Percentiles rank a stretch among this genome's conserved stretches.
phyloP scores from a whole-genome alignment of 2,329 filamentous ascomycete genomes.

The Clonostachys chloroleuca region DNA sequence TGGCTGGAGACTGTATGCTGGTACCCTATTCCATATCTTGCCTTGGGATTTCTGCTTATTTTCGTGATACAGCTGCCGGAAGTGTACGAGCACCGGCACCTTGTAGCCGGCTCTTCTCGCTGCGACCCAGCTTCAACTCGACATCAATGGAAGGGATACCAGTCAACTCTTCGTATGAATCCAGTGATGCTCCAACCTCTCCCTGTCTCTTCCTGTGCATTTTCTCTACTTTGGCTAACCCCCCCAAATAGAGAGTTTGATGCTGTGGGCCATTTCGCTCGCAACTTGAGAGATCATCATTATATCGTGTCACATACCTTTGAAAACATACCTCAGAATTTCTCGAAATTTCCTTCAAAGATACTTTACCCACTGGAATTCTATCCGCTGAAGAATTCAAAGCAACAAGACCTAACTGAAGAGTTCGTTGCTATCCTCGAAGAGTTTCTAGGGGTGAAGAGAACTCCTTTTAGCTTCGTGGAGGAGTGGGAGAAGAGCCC shows the following conservation, averaged over 20 bases:
- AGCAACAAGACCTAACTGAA: not conserved
- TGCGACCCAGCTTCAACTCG: constrained; percentile 11
- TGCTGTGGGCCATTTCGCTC: constrained; percentile 12
- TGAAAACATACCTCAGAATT: constrained; percentile 5
- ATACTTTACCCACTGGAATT: not conserved
- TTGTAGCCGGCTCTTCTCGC: constrained; percentile 19
- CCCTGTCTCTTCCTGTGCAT: too few relatives aligned
- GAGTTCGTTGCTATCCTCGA: constrained; percentile 17
- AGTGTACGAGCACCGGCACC: constrained; percentile 9
- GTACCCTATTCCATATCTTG: too few relatives aligned
- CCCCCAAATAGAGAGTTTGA: constrained; percentile 8
- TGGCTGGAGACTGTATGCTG: constrained; percentile 8
- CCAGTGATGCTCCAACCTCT: too few relatives aligned
- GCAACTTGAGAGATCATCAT: constrained; percentile 17
- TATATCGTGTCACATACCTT: constrained; percentile 6
- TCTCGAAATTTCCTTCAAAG: not conserved
- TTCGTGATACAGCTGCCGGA: constrained; percentile 6
- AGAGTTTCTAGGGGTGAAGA: constrained; percentile 8
- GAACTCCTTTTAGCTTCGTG: constrained; percentile 8
- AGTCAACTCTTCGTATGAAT: constrained; percentile 11
- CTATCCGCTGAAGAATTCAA: not conserved
- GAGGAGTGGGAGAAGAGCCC: constrained; percentile 11
- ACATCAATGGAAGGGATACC: constrained; percentile 7
- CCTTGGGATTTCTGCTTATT: constrained; percentile 9
- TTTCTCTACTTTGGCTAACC: too few relatives aligned